Conservation (phyloP, 2,329 filamentous ascomycete species). For the Colletotrichum agaves region DNA sequence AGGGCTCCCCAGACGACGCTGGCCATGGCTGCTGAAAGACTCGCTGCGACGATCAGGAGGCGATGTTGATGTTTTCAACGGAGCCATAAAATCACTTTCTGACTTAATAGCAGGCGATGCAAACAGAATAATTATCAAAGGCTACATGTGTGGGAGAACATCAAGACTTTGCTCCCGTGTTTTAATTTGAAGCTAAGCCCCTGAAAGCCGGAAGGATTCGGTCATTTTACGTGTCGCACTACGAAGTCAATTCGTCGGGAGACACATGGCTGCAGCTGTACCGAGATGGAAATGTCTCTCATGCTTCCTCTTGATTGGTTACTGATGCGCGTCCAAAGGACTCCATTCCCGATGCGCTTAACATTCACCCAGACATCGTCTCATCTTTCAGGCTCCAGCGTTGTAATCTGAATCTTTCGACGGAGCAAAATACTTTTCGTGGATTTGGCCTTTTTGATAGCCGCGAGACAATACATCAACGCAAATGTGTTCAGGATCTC, state of each 20-base stretch:
- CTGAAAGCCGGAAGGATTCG: conserved; percentile 4
- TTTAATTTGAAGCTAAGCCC: neutral
- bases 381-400: neutral
- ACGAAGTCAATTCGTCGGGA: neutral
- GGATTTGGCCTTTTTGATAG: too few relatives aligned
- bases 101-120: neutral
- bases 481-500: too few relatives aligned
- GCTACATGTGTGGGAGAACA: neutral
- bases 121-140: too few relatives aligned
- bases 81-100: neutral
- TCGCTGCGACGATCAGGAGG: neutral
- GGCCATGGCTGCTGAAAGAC: neutral
- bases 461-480: too few relatives aligned
- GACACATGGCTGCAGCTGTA: neutral
- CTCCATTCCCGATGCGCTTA: conserved; percentile 1
- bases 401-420: too few relatives aligned
- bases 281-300: conserved; percentile 1
- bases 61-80: neutral
- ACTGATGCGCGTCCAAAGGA: neutral
- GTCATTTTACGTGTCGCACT: conserved; percentile 2
- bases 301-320: neutral
- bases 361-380: neutral
- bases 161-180: neutral
- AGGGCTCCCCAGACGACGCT: conserved; percentile 5
- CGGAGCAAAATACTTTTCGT: too few relatives aligned